Conservation (phyloP, 2,329 filamentous ascomycete species). For the Pseudogymnoascus sp. region DNA sequence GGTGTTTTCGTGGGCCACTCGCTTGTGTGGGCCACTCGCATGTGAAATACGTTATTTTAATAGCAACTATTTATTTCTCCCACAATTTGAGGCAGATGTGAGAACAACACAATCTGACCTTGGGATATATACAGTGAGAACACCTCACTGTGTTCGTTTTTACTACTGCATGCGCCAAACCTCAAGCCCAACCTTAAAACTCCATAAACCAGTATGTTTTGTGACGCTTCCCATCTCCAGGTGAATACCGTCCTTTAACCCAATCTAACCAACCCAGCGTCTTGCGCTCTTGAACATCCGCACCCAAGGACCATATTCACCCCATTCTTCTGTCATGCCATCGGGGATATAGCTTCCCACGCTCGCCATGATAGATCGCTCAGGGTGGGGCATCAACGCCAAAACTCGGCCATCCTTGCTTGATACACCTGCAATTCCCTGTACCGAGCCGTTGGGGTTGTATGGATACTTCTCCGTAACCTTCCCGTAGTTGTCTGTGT, state of each 20-base stretch:
- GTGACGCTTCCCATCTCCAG: neutral
- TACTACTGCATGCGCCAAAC: neutral
- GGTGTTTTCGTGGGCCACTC: too few species aligned
- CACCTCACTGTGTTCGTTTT: neutral
- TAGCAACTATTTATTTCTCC: slow-evolving; percentile 2
- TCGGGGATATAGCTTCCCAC: slow-evolving; percentile 58
- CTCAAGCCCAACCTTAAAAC: neutral
- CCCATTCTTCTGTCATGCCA: slow-evolving; percentile 49
- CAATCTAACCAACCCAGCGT: slow-evolving; percentile 55
- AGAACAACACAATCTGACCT: neutral
- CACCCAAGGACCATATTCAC: slow-evolving; percentile 62
- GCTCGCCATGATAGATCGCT: slow-evolving; percentile 58
- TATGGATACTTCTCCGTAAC: slow-evolving; percentile 77
- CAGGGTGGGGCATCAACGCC: slow-evolving; percentile 68
- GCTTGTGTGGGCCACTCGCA: too few species aligned
- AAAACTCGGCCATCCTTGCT: slow-evolving; percentile 57
- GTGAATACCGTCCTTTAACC: neutral
- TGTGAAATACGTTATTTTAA: too few species aligned
- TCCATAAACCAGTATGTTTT: neutral
- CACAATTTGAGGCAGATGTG: neutral
- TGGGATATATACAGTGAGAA: slow-evolving; percentile 1
- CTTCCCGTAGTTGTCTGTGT: slow-evolving; percentile 70
- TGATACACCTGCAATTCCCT: slow-evolving; percentile 59
- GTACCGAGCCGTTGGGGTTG: slow-evolving; percentile 69
- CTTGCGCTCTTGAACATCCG: slow-evolving; percentile 65